Evolutionary conservation across 2,329 filamentous ascomycete species (phyloP), one percentile per base, ranked within the genome.

Genomic region (Fusarium sp.): DNA sequence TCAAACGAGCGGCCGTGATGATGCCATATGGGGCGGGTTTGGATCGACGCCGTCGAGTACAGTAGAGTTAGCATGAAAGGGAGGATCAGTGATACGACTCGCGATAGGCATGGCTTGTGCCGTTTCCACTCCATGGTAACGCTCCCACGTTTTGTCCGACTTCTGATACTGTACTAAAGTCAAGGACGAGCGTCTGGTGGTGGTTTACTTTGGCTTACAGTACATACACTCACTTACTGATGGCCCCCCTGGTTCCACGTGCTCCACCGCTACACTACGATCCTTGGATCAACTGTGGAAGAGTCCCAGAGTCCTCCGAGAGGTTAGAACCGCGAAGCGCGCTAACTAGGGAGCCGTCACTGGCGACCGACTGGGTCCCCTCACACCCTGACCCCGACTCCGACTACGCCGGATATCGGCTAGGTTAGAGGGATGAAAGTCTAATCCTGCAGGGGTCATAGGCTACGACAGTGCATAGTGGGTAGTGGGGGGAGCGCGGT

Each of bases 341-440:
- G 67, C 66, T 70, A 70, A 70, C 59, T 47, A 70, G 45, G 49
- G 39, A 66, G 38, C 52, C 60, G 51, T 65, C 65, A 63, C 36
- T 57, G 42, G 42, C 28, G 20, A 54, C 51, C 24, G 33, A 39
- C 51, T 54, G 51, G 51, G 35, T 28, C 47, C 51, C 44, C 48
- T 58, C 42, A 59, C 62, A 57, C 39, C 58, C 52, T 49, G 64
- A 62, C 54, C 60, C 69, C 49, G 60, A 62, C 47, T 35, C 38
- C 55, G 31, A 63, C 67, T 74, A 67, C 68, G 68, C 75, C 75
- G 75, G 75, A 77, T 75, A 69, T 75, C 69, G 73, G 71, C 71
- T 77, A 77, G 75, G 65, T 41, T 38, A 63, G 65, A 73, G 69
- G 39, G 52, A 47, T 63, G 59, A 77, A 77, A 77, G 75, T 75